phyloP scores from a whole-genome alignment of 768 basidiomycete species.

The Leccinum fibrillosum region DNA sequence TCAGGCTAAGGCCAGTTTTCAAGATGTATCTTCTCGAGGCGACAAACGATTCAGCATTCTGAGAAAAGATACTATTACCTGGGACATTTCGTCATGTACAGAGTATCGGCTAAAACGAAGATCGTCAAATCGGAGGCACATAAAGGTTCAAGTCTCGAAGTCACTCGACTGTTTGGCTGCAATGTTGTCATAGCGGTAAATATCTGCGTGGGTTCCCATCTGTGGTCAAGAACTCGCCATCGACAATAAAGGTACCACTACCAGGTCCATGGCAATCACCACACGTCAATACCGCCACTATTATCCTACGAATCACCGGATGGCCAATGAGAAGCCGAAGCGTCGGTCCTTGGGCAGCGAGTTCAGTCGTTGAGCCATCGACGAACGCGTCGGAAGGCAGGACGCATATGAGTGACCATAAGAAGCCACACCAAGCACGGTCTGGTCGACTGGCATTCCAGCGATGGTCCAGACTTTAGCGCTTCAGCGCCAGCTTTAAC shows the following conservation, averaged over 20 bases:
- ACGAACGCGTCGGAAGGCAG: slow-evolving; percentile 33
- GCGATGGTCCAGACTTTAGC: background rate
- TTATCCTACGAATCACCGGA: background rate
- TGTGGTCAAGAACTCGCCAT: background rate
- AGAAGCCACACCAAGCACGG: slow-evolving; percentile 51
- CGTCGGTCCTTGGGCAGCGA: background rate
- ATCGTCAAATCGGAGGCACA: background rate
- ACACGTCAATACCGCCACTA: background rate
- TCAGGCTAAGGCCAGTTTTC: background rate
- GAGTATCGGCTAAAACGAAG: background rate
- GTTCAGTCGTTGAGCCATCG: slow-evolving; percentile 19
- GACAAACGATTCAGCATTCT: background rate
- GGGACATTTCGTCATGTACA: background rate
- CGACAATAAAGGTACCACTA: background rate
- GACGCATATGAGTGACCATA: background rate
- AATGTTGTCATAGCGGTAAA: background rate
- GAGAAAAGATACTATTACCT: background rate
- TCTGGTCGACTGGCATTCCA: background rate
- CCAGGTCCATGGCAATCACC: background rate
- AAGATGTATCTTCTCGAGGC: background rate
- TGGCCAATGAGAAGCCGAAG: background rate
- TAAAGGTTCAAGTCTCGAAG: background rate
- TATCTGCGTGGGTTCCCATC: background rate
- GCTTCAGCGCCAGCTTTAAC: background rate
- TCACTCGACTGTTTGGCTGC: background rate